Evolutionary conservation across 2,329 filamentous ascomycete species (phyloP).

Genomic region (Talaromyces funiculosus): DNA sequence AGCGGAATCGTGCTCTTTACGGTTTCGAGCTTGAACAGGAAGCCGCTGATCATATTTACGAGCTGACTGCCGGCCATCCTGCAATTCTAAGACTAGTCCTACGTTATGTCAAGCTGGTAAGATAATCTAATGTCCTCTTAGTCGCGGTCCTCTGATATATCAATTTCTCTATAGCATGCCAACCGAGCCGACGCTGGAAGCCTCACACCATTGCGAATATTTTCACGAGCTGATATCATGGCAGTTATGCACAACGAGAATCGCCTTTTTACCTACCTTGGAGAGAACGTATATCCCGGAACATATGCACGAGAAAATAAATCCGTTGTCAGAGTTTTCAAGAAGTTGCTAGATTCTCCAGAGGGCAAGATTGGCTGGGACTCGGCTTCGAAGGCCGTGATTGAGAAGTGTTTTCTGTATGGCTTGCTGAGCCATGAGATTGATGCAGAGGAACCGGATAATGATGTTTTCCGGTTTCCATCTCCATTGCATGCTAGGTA

Average conservation of each 20-base stretch:
- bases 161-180: not conserved
- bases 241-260: not conserved
- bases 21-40: not conserved
- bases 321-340: not conserved
- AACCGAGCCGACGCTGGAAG: not conserved
- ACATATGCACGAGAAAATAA: not conserved
- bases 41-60: not conserved
- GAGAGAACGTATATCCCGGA: slow-evolving; percentile 4
- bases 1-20: not conserved
- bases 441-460: not conserved
- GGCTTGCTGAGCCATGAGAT: not conserved
- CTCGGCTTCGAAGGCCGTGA: not conserved
- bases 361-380: slow-evolving; percentile 4
- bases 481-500: slow-evolving; percentile 10
- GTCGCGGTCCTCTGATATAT: not conserved
- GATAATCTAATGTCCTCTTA: not conserved
- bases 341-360: slow-evolving; percentile 1
- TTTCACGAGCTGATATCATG: not conserved
- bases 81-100: not conserved
- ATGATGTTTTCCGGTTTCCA: not conserved
- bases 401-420: slow-evolving; percentile 5
- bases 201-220: not conserved
- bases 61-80: slow-evolving; percentile 7
- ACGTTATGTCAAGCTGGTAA: slow-evolving; percentile 7
- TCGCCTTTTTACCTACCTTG: slow-evolving; percentile 1